Conservation (phyloP, 306 rosid genomes). For the Glycine soja region DNA sequence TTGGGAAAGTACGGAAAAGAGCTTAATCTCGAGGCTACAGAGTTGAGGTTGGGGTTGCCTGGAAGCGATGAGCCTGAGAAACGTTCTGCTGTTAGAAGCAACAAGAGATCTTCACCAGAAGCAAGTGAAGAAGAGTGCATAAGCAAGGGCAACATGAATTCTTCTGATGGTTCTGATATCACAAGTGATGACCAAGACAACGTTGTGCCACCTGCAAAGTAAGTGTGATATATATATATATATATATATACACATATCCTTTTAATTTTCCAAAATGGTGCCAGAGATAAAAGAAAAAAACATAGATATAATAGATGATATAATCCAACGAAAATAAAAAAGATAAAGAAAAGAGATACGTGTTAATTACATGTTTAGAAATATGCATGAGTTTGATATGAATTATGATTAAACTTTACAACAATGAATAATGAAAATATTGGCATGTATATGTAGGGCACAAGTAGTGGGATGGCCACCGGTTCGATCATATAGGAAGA, state of each 20-base stretch:
- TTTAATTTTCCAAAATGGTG: background rate
- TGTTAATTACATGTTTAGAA: too few relatives aligned
- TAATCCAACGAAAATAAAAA: too few relatives aligned
- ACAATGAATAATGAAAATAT: background rate
- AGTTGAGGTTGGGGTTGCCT: conserved; percentile 75
- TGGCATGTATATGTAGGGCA: conserved; percentile 64
- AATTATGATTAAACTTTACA: background rate
- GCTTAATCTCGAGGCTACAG: conserved; percentile 63
- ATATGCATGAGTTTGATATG: too few relatives aligned
- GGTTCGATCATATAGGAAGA: conserved; percentile 70
- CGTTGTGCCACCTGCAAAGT: conserved; percentile 64
- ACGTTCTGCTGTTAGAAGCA: conserved; percentile 43
- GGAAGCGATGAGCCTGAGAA: conserved; percentile 57
- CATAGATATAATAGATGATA: too few relatives aligned
- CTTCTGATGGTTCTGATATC: background rate
- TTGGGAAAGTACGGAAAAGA: conserved; percentile 42
- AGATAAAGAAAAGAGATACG: too few relatives aligned
- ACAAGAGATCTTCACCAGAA: conserved; percentile 66
- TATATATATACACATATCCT: background rate
- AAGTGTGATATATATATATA: conserved; percentile 21
- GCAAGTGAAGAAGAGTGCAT: conserved; percentile 41
- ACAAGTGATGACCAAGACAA: conserved; percentile 10
- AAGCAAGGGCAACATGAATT: background rate
- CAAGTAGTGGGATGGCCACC: conserved; percentile 99
- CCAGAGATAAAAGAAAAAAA: too few relatives aligned